Evolutionary conservation across 805 yeast species (phyloP), one percentile per base, ranked within the genome.

Genomic region (Monosporozyma unispora): DNA sequence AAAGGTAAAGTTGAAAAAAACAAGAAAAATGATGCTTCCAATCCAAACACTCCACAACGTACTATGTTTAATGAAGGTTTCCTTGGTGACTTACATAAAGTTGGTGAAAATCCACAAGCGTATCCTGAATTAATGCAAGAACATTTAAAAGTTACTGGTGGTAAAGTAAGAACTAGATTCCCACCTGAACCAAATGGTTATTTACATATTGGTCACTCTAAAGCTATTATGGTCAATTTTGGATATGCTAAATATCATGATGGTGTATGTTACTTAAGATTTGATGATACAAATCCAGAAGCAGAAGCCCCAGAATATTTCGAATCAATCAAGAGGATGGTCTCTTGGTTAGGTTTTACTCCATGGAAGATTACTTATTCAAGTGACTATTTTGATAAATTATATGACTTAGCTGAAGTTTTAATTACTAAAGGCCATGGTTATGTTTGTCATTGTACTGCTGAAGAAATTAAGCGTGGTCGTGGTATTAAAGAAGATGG

Each of bases 131-230:
- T 87, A 51, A 82, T 87, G 84, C 74, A 75, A 55, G 84, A 80
- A 56, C 99, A 93, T 67, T 73, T 88, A 59, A 79, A 76, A 50
- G 80, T 79, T 55, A 87, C 96, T 31, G 76, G 79, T 37, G 96
- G 96, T 44, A 76, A 78, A 62, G 98, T 91, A 27, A 81, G 79
- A 59, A 93, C 99, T 3, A 81, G 99, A 66, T 93, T 93, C 71
- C 99, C 70, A 52, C 99, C 99, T 56, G 99, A 93, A 75, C 99
- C 99, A 52, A 87, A 96, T 72, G 99, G 99, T 73, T 93, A 90
- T 71, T 78, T 93, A 71, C 99, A 93, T 72, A 93, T 93, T 71
- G 99, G 99, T 43, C 99, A 93, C 65, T 85, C 96, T 40, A 93
- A 93, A 71, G 99, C 99, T 47, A 91, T 93, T 64, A 86, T 93